Conservation (phyloP, 768 basidiomycete species). For the Trichaptum fuscoviolaceum region DNA sequence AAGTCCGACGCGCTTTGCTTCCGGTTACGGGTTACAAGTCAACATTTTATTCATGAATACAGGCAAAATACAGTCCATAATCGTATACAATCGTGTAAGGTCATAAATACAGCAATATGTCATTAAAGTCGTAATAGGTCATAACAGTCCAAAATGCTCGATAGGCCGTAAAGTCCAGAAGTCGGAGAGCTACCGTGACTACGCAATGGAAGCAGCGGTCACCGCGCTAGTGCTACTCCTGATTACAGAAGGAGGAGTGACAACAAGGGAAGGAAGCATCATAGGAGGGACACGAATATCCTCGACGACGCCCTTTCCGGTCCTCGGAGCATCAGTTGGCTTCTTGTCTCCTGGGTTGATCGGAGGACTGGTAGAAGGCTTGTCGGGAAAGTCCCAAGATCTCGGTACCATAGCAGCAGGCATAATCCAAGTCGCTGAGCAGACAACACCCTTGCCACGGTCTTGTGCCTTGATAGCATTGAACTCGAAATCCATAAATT, state of each 20-base stretch:
- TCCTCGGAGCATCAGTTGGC: neutral
- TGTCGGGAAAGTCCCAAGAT: conserved; percentile 70
- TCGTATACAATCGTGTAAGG: neutral
- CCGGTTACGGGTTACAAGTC: neutral
- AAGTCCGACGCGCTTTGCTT: neutral
- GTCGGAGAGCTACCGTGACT: neutral
- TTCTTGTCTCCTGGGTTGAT: neutral
- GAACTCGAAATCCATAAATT: conserved; percentile 77
- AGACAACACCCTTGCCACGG: conserved; percentile 73
- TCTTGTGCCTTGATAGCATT: conserved; percentile 56
- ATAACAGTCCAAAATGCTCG: neutral
- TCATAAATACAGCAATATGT: neutral
- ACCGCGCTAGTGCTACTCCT: neutral
- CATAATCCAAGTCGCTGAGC: conserved; percentile 89
- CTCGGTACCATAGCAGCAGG: conserved; percentile 63
- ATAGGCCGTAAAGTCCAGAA: neutral
- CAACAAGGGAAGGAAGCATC: conserved; percentile 11
- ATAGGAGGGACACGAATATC: conserved; percentile 5
- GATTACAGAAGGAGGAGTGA: conserved; percentile 12
- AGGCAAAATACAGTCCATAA: neutral
- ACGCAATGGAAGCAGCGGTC: neutral
- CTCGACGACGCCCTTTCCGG: conserved; percentile 8
- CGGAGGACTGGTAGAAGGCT: conserved; percentile 24
- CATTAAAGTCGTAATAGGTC: neutral
- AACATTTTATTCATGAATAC: neutral